Base-by-base conservation (phyloP, 2,329 filamentous ascomycete species). In the Karstenula rhodostoma region DNA sequence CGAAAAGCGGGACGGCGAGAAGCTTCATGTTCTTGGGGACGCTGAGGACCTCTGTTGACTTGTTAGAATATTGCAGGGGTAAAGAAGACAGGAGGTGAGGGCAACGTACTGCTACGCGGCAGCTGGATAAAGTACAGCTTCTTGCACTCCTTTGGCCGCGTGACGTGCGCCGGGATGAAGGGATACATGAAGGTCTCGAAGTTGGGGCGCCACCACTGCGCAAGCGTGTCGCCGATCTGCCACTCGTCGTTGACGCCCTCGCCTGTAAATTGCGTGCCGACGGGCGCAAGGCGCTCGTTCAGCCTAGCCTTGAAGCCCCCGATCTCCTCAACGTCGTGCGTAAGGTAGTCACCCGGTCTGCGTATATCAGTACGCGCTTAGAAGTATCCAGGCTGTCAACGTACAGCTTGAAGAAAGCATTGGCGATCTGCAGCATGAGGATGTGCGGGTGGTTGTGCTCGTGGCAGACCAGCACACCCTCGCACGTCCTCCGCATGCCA, bases 171-270 rank as follows among this genome's bases (percentile, higher is more conserved):
- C 8, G 95, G 95, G 59, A 98, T 90, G 79, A 97, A 99, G 0
- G 95, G 95, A 78, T 99, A 99, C 93, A 99, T 97, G 84, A 98
- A 98, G 2, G 95, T 98, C 84, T 99, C 95, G 77, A 98, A 97
- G 83, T 98, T 99, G 56, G 95, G 95, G 59, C 95, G 86, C 93
- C 94, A 99, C 95, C 95, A 99, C 81, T 97, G 94, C 56, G 95
- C 94, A 58, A 99, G 85, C 51, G 94, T 97, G 77, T 98, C 95
- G 70, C 92, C 93, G 69, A 99, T 89, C 77, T 96, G 87, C 95
- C 95, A 99, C 75, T 97, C 93, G 66, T 92, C 91, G 77, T 94
- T 94, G 70, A 95, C 92, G 52, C 91, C 92, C 78, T 96, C 91
- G 62, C 93, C 91, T 27, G 92, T 85, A 71, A 90, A 89, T 65